A percentile compares a stretch with the other conserved stretches of the same genome.
phyloP scores from a whole-genome alignment of 139 green algal species.

The Tetradesmus lagerheimii region DNA sequence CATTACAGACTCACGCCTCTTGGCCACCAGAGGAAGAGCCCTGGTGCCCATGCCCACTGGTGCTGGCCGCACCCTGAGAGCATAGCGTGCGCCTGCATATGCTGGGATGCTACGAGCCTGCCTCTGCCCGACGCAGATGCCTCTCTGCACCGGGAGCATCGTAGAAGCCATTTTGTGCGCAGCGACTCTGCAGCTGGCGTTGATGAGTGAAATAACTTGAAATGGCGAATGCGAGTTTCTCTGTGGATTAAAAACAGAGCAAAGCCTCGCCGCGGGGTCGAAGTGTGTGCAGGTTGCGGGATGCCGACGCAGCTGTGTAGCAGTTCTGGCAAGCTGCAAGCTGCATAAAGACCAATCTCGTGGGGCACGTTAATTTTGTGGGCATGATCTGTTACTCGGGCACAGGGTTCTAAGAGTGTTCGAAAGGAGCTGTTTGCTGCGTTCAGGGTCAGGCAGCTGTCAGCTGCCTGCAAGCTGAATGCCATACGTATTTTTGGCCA shows the following conservation, averaged over 20 bases:
- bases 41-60: background rate
- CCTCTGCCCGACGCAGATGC: background rate
- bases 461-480: too few species aligned
- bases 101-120: background rate
- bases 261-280: background rate
- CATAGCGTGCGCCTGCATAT: background rate
- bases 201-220: background rate
- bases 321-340: background rate
- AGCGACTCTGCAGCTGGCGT: background rate
- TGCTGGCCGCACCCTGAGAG: background rate
- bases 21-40: background rate
- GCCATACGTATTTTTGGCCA: too few species aligned
- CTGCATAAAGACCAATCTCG: background rate
- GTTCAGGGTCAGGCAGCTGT: background rate
- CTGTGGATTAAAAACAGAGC: background rate
- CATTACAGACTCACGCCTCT: constrained; percentile 23
- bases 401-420: background rate
- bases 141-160: background rate
- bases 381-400: background rate
- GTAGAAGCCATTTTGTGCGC: background rate
- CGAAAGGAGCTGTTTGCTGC: background rate
- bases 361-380: background rate
- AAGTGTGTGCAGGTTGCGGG: background rate
- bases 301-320: background rate
- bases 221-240: background rate